Evolutionary conservation across 495 filamentous ascomycete species (phyloP).

Genomic region (Schizothecium vesticola): DNA sequence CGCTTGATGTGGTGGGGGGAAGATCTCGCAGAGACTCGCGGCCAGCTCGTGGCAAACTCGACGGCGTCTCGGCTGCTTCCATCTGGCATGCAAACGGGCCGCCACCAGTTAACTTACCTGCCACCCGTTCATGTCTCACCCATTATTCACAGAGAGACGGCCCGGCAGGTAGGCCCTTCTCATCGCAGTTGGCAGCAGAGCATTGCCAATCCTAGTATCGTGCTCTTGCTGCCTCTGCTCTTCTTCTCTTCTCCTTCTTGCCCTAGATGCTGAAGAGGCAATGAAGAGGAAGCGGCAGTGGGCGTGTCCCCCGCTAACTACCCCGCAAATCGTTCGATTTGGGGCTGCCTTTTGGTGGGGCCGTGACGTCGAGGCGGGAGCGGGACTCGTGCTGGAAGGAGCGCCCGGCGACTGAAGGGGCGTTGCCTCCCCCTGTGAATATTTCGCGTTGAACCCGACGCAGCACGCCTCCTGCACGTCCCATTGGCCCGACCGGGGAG

Average conservation of each 20-base stretch:
- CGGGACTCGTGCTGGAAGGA: not conserved
- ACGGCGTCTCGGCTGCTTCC: not conserved
- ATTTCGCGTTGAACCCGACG: constrained; percentile 2
- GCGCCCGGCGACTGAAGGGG: not conserved
- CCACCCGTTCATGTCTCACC: not conserved
- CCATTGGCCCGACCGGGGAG: constrained; percentile 14
- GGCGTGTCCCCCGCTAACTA: not conserved
- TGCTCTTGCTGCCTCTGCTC: not conserved
- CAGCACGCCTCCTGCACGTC: constrained; percentile 7
- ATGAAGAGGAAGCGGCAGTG: not conserved
- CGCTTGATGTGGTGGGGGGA: not conserved
- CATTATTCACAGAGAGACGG: not conserved
- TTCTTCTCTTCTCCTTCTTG: not conserved
- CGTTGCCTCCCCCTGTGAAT: not conserved
- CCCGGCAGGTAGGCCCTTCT: not conserved
- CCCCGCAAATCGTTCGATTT: constrained; percentile 16
- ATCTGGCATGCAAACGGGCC: not conserved
- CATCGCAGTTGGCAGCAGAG: not conserved
- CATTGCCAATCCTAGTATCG: not conserved
- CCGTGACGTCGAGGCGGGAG: constrained; percentile 16
- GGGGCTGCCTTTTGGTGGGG: constrained; percentile 5
- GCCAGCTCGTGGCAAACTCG: not conserved
- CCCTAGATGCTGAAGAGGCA: not conserved
- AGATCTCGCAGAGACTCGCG: not conserved
- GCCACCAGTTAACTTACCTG: not conserved